phyloP scores from a whole-genome alignment of 495 filamentous ascomycete species.

The Tuber indicum region DNA sequence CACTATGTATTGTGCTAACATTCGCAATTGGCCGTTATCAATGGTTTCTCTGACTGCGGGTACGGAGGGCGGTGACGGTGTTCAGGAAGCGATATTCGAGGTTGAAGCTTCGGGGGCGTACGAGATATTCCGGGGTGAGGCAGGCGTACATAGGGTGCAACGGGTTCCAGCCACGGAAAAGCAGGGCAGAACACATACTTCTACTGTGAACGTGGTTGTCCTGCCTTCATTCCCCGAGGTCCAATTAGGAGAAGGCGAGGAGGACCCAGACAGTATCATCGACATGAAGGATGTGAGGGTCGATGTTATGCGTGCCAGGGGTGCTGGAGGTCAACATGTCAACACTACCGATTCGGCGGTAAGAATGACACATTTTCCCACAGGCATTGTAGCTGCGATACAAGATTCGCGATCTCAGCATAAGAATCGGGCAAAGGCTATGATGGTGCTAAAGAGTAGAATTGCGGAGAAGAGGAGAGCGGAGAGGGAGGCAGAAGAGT shows the following conservation, averaged over 20 bases:
- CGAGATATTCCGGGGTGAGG: slow-evolving; percentile 70
- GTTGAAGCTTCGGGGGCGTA: slow-evolving; percentile 72
- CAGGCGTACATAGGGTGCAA: slow-evolving; percentile 92
- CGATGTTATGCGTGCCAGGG: slow-evolving; percentile 86
- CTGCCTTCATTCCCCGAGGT: slow-evolving; percentile 71
- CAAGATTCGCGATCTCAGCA: slow-evolving; percentile 90
- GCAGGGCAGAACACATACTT: slow-evolving; percentile 86
- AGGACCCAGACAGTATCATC: slow-evolving; percentile 78
- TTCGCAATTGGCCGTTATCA: slow-evolving; percentile 48
- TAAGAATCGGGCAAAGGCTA: slow-evolving; percentile 76
- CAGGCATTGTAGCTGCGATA: slow-evolving; percentile 75
- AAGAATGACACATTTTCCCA: slow-evolving; percentile 85
- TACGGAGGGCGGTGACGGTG: slow-evolving; percentile 55
- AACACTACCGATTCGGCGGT: slow-evolving; percentile 97
- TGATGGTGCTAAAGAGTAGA: slow-evolving; percentile 74
- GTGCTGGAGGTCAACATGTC: slow-evolving; percentile 93
- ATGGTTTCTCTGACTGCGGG: slow-evolving; percentile 45
- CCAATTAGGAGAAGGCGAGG: slow-evolving; percentile 45
- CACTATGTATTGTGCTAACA: slow-evolving; percentile 59
- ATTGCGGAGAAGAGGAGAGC: slow-evolving; percentile 75
- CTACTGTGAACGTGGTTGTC: slow-evolving; percentile 83
- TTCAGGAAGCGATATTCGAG: slow-evolving; percentile 81
- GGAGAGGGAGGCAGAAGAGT: slow-evolving; percentile 74
- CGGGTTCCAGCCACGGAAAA: slow-evolving; percentile 83
- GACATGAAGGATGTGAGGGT: slow-evolving; percentile 75